These are phyloP conservation scores for Roridomyces roridus DNA, from an alignment of 768 basidiomycete species.

Conservation along the genomic window DNA sequence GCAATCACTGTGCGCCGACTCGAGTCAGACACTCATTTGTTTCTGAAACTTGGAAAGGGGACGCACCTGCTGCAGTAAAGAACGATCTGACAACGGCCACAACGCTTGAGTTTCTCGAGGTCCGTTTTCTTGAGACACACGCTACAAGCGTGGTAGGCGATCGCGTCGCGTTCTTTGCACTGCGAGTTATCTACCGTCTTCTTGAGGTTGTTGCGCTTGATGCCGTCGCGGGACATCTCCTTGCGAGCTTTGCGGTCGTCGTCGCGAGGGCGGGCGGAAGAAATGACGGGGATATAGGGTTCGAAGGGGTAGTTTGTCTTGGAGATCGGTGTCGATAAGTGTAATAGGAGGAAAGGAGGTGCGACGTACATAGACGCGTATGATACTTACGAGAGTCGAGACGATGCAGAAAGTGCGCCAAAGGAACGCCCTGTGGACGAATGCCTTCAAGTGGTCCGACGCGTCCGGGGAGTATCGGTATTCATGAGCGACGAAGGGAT, in stretches of 20 bases:
- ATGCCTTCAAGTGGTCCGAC: not conserved
- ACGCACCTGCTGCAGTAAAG: not conserved
- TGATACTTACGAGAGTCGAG: not conserved
- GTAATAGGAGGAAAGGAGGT: not conserved
- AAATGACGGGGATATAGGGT: not conserved
- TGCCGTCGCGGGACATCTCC: not conserved
- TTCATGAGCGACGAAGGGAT: not conserved
- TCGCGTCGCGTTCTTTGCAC: not conserved
- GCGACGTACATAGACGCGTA: not conserved
- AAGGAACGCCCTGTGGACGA: not conserved
- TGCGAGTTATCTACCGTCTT: not conserved
- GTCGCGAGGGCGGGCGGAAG: not conserved
- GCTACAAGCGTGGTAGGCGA: not conserved
- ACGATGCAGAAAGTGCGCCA: not conserved
- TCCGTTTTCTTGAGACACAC: not conserved
- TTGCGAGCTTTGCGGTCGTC: not conserved
- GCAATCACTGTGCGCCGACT: not conserved
- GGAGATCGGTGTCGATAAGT: not conserved
- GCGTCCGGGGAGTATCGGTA: not conserved
- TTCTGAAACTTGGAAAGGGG: too few species aligned
- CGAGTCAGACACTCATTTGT: too few species aligned
- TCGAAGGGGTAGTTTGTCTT: not conserved
- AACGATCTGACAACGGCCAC: not conserved
- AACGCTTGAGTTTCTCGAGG: not conserved
- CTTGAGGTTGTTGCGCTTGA: not conserved